Percentiles rank a stretch among this genome's conserved stretches.
phyloP scores from a whole-genome alignment of 2,329 filamentous ascomycete species.

The Knufia petricola region DNA sequence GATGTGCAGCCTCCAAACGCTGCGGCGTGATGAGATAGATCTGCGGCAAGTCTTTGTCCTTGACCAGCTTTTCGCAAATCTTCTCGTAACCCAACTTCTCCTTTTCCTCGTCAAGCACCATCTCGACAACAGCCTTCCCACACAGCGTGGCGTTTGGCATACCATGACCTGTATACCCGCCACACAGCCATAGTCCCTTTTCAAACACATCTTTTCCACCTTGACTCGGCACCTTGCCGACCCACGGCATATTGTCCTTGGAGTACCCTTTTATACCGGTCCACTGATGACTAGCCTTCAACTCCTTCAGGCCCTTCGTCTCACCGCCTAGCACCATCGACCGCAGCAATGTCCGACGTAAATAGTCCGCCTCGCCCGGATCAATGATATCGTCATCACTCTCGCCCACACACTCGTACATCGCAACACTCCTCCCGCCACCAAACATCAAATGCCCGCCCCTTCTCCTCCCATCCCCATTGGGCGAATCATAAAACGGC shows the following conservation, averaged over 20 bases:
- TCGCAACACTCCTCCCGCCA: conserved; percentile 40
- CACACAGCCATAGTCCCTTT: conserved; percentile 46
- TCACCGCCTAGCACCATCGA: conserved; percentile 31
- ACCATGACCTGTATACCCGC: conserved; percentile 57
- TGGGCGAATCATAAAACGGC: conserved; percentile 24
- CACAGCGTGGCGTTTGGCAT: conserved; percentile 42
- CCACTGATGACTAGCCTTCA: conserved; percentile 27
- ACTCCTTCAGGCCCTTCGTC: conserved; percentile 22
- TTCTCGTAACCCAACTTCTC: neutral
- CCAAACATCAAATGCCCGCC: conserved; percentile 48
- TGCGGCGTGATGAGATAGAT: conserved; percentile 27
- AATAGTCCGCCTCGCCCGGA: conserved; percentile 32
- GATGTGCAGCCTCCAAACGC: conserved; percentile 18
- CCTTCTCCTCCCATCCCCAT: neutral
- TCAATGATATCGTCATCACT: conserved; percentile 42
- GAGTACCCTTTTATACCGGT: conserved; percentile 46
- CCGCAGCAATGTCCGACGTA: conserved; percentile 30
- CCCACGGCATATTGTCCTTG: conserved; percentile 42
- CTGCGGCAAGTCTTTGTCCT: conserved; percentile 26
- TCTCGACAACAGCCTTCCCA: conserved; percentile 15
- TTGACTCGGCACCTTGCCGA: conserved; percentile 40
- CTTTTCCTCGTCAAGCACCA: conserved; percentile 12
- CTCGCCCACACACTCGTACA: conserved; percentile 38
- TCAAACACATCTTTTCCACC: conserved; percentile 22
- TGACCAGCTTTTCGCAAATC: conserved; percentile 16